A percentile compares a stretch with the other conserved stretches of the same genome.
phyloP scores from a whole-genome alignment of 108 stramenopile genomes.

The Skeletonema marinoi region DNA sequence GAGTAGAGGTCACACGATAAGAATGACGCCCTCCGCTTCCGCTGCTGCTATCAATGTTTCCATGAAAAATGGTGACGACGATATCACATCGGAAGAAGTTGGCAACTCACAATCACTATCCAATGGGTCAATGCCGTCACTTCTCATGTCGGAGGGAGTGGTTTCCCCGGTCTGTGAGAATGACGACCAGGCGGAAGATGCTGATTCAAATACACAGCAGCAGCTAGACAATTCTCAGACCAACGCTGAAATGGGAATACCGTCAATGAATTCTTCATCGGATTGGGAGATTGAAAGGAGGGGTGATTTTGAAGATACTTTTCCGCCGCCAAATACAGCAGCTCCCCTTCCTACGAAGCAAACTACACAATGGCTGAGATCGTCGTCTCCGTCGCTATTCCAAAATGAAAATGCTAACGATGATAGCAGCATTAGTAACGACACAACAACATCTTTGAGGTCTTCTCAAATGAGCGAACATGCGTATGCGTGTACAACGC shows the following conservation, averaged over 20 bases:
- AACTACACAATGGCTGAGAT: neutral
- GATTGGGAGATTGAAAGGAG: neutral
- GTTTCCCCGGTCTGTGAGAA: neutral
- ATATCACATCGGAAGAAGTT: neutral
- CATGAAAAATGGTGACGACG: neutral
- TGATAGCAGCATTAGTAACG: neutral
- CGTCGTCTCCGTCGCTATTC: neutral
- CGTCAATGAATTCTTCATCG: neutral
- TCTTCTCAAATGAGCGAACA: neutral
- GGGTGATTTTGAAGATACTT: neutral
- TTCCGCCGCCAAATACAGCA: conserved; percentile 3
- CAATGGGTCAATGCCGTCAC: neutral
- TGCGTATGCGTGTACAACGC: neutral
- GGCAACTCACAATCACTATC: neutral
- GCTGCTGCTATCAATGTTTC: neutral
- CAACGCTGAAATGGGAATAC: neutral
- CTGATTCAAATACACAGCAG: neutral
- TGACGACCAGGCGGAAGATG: neutral
- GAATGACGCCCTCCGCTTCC: neutral
- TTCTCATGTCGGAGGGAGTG: conserved; percentile 5
- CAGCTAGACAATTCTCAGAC: neutral
- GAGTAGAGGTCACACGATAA: neutral
- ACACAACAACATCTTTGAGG: neutral
- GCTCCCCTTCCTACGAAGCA: neutral
- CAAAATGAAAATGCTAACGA: neutral